Evolutionary conservation across 768 basidiomycete genomes (phyloP), one percentile per base, ranked within the genome.

Genomic region (Lactarius trivialis): DNA sequence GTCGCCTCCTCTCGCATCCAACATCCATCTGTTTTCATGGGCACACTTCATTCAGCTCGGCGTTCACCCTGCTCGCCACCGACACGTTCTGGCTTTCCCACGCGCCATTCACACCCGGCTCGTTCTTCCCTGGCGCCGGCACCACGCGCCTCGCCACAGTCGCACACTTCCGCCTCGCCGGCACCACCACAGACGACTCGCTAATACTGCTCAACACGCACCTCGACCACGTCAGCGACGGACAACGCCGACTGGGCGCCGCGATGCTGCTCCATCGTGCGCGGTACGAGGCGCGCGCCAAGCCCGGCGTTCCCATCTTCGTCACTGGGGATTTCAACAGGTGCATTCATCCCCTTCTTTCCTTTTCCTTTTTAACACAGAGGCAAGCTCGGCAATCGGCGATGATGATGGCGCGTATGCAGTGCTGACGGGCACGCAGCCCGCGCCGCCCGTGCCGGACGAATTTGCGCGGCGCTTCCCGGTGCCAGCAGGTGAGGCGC

Each of bases 81-180:
- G 82, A 82, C 65, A 78, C 77, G 11, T 84, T 84, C 70, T 84
- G 82, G 82, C 75, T 82, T 36, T 82, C 82, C 79, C 80, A 78
- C 55, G 77, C 76, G 0, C 82, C 82, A 0, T 81, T 80, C 64
- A 71, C 73, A 24, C 77, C 80, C 5, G 67, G 67, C 17, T 82
- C 82, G 17, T 75, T 65, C 53, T 82, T 74, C 70, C 81, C 82
- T 11, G 79, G 78, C 28, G 81, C 81, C 11, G 80, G 82, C 11
- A 79, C 76, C 1, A 67, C 75, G 51, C 77, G 82, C 26, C 75
- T 83, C 52, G 82, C 80, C 68, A 82, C 81, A 9, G 76, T 73
- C 0, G 73, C 76, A 0, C 78, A 73, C 60, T 77, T 82, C 68
- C 68, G 68, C 28, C 50, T 67, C 36, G 69, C 67, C n/a, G 48